Conservation (phyloP, 2,329 filamentous ascomycete species). For the Emergomyces orientalis region DNA sequence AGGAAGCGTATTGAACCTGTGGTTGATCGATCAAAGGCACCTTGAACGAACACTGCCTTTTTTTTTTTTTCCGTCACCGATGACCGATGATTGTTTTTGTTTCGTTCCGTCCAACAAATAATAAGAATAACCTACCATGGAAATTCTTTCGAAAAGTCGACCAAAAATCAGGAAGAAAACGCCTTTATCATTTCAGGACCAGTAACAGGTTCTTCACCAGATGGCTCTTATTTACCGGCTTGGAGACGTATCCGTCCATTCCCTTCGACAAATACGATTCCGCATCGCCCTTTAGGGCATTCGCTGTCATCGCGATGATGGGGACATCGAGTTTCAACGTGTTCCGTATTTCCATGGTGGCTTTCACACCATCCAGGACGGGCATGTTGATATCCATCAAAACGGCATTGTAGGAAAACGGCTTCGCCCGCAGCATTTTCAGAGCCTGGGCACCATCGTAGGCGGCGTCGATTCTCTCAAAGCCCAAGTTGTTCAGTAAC, state of each 20-base stretch:
- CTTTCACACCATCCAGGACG: constrained; percentile 38
- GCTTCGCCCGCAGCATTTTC: constrained; percentile 33
- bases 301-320: constrained; percentile 49
- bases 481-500: constrained; percentile 32
- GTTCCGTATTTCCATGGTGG: constrained; percentile 36
- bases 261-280: constrained; percentile 46
- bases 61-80: neutral
- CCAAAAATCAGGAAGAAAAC: neutral
- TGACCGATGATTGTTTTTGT: neutral
- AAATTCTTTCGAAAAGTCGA: neutral
- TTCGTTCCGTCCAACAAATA: neutral
- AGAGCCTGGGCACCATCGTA: constrained; percentile 39
- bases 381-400: constrained; percentile 44
- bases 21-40: neutral
- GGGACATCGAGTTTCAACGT: constrained; percentile 33
- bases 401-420: constrained; percentile 36
- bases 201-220: constrained; percentile 38
- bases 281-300: constrained; percentile 47
- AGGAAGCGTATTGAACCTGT: neutral
- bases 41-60: neutral
- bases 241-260: constrained; percentile 49
- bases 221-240: constrained; percentile 45
- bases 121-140: neutral
- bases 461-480: constrained; percentile 35
- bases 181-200: constrained; percentile 17